Evolutionary conservation across 768 basidiomycete species (phyloP).

Genomic region (Psilocybe sp.): DNA sequence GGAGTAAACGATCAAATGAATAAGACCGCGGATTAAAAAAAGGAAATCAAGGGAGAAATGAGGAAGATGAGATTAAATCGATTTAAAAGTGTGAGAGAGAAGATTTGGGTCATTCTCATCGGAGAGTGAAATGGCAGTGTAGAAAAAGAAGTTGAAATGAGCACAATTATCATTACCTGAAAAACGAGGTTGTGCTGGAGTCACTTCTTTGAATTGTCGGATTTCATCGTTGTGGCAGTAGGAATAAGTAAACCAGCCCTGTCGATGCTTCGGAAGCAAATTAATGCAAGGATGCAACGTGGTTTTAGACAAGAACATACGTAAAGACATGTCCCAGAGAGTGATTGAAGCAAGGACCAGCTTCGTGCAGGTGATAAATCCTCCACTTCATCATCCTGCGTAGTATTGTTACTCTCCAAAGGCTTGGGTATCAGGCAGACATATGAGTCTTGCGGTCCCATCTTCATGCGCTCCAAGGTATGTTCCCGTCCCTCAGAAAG

Average conservation of each 20-base stretch:
- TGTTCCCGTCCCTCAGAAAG: slow-evolving; percentile 28
- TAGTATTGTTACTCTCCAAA: slow-evolving; percentile 39
- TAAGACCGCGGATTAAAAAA: slow-evolving; percentile 19
- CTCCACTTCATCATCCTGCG: slow-evolving; percentile 50
- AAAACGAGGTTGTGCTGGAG: slow-evolving; percentile 59
- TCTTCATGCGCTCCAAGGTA: slow-evolving; percentile 71
- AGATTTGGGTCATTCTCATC: slow-evolving; percentile 17
- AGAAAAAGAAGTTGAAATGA: slow-evolving; percentile 8
- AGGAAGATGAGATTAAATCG: slow-evolving; percentile 17
- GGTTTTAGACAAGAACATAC: slow-evolving; percentile 47
- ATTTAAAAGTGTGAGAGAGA: slow-evolving; percentile 22
- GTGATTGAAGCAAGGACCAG: slow-evolving; percentile 80
- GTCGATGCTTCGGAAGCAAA: slow-evolving; percentile 58
- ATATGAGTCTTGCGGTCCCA: slow-evolving; percentile 68
- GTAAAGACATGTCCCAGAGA: slow-evolving; percentile 81
- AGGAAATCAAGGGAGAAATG: slow-evolving; percentile 19
- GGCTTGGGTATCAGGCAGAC: slow-evolving; percentile 77
- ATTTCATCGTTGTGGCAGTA: slow-evolving; percentile 95
- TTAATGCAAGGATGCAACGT: slow-evolving; percentile 23
- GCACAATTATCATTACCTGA: slow-evolving; percentile 50
- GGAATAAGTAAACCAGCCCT: slow-evolving; percentile 97
- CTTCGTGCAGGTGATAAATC: slow-evolving; percentile 70
- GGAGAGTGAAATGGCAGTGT: slow-evolving; percentile 20
- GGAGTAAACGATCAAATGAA: slow-evolving; percentile 20
- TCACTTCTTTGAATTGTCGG: slow-evolving; percentile 89